Evolutionary conservation across 2,329 filamentous ascomycete genomes (phyloP), one percentile per base, ranked within the genome.

Genomic region (Aspergillus ustus): DNA sequence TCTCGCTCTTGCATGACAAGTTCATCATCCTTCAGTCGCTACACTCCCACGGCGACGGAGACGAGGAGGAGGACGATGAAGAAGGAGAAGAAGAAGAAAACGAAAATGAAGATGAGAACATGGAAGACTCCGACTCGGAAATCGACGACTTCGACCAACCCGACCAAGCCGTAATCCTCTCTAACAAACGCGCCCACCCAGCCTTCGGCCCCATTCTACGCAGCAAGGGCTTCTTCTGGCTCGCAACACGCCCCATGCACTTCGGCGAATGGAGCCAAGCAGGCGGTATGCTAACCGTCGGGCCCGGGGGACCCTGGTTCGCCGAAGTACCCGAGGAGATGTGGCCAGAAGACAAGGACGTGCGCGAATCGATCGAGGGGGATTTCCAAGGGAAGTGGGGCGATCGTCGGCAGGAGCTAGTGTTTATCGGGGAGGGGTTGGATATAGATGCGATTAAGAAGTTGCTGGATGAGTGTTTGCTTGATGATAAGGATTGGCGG

Each of bases 381-480:
- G 83, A 86, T 60, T 84, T 85, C 56, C 72, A 78, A 31, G 77
- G 75, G 4, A 75, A 77, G 8, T 91, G 88, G 87, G 89, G 88
- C 0, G 89, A 92, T 66, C 81, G 89, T 1, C 80, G 89, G 2
- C 89, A 92, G 71, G 89, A 92, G 72, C 72, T 92, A 7, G 89
- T 92, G 2, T 90, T 92, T 63, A 91, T 92, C 60, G 89, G 89
- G 0, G 88, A 91, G 73, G 81, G 82, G 5, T 79, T 92, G 15
- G 81, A 90, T 53, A 69, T 80, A 1, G 69, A 72, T 5, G 81
- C 77, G 0, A 76, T 92, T 17, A 83, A 81, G 25, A 75, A 73
- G 4, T 72, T 83, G 37, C 72, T 92, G 3, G 86, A 92, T 67
- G 74, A 72, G 2, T 91, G 89, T 67, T 71, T 91, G 25, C 72